Evolutionary conservation across 176 grass and related monocot genomes (phyloP).

Genomic region (Triticum monococcum): DNA sequence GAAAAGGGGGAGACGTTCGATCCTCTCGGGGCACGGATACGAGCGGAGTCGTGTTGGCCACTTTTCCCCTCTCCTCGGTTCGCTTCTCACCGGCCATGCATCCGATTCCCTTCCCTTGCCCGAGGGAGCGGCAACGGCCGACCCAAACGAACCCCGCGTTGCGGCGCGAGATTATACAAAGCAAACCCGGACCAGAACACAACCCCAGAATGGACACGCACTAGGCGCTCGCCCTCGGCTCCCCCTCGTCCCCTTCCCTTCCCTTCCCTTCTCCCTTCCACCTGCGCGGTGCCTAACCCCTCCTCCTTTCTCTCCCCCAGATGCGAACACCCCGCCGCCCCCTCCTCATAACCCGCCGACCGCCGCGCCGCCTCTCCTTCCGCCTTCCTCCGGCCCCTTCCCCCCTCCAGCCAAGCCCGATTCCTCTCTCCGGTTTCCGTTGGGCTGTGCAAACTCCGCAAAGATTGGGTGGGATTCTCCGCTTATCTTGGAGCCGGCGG

Average conservation of each 20-base stretch:
- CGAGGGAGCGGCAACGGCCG: not conserved
- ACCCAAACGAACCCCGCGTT: not conserved
- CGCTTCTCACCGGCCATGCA: too few relatives aligned
- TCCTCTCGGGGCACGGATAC: too few relatives aligned
- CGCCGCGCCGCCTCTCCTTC: not conserved
- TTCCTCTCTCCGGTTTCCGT: not conserved
- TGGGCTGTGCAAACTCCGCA: not conserved
- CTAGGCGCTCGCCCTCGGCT: not conserved
- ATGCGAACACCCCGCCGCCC: slow-evolving; percentile 32
- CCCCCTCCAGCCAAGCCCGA: not conserved
- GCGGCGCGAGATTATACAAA: not conserved
- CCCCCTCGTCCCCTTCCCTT: too few relatives aligned
- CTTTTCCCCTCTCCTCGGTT: too few relatives aligned
- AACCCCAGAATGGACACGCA: not conserved
- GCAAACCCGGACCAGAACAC: not conserved
- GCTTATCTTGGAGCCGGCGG: not conserved
- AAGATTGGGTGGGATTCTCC: not conserved
- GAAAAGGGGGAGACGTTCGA: too few relatives aligned
- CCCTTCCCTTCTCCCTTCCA: not conserved
- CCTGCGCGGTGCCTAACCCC: not conserved
- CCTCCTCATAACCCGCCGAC: not conserved
- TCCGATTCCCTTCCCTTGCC: not conserved
- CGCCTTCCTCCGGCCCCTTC: not conserved
- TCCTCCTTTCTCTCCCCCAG: slow-evolving; percentile 20
- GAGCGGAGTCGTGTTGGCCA: too few relatives aligned